Evolutionary conservation across 2,329 filamentous ascomycete genomes (phyloP).

Genomic region (Epichloe hybrida): DNA sequence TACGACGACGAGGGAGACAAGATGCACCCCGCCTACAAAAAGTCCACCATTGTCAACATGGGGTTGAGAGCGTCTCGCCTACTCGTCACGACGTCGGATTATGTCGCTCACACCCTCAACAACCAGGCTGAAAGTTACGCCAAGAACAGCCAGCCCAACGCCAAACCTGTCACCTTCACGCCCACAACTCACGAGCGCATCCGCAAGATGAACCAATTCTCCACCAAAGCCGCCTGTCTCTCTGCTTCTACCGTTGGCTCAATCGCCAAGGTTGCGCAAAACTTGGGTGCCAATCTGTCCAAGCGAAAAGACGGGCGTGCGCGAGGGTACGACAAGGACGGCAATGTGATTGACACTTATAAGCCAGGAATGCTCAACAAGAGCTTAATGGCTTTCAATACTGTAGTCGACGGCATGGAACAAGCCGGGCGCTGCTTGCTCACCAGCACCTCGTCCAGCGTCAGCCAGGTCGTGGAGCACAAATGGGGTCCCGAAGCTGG

Average conservation of each 20-base stretch:
- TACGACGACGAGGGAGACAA: constrained; percentile 39
- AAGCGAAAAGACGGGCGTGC: constrained; percentile 36
- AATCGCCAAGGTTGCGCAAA: constrained; percentile 75
- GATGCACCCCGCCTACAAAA: constrained; percentile 81
- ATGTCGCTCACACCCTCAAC: constrained; percentile 65
- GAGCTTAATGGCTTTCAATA: constrained; percentile 90
- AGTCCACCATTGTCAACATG: constrained; percentile 73
- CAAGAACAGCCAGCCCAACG: constrained; percentile 61
- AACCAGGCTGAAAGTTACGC: constrained; percentile 69
- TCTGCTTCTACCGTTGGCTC: constrained; percentile 79
- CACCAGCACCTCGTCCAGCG: constrained; percentile 59
- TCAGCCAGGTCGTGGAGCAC: constrained; percentile 77
- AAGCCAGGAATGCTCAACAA: constrained; percentile 93
- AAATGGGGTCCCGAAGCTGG: constrained; percentile 80
- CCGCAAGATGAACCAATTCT: constrained; percentile 81
- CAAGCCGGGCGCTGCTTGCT: constrained; percentile 72
- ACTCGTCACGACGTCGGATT: constrained; percentile 75
- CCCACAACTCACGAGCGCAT: constrained; percentile 74
- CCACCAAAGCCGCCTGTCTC: constrained; percentile 61
- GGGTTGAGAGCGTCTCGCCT: constrained; percentile 80
- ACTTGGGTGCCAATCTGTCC: constrained; percentile 62
- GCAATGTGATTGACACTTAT: constrained; percentile 50
- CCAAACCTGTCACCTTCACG: constrained; percentile 76
- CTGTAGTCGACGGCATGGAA: constrained; percentile 85
- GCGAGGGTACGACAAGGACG: constrained; percentile 56